phyloP scores from a whole-genome alignment of 2,329 filamentous ascomycete species.

The Curvularia verruculosa region DNA sequence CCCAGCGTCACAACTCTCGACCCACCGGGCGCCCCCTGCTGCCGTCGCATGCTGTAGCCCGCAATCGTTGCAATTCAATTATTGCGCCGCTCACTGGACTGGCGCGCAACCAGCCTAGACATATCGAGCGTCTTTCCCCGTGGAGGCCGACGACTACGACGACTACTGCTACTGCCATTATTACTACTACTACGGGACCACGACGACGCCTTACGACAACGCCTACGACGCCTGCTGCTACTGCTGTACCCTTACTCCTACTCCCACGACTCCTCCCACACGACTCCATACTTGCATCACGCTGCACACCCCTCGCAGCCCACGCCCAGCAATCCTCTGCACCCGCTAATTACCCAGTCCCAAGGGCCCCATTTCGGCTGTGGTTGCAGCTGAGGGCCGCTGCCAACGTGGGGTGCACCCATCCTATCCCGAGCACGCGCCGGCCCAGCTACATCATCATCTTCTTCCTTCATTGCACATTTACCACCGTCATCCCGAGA shows the following conservation, averaged over 20 bases:
- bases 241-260: background rate
- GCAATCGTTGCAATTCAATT: constrained; percentile 27
- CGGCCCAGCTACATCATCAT: constrained; percentile 45
- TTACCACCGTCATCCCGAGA: constrained; percentile 24
- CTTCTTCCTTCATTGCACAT: constrained; percentile 45
- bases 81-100: constrained; percentile 33
- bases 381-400: constrained; percentile 29
- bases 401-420: constrained; percentile 35
- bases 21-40: constrained; percentile 32
- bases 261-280: background rate
- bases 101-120: constrained; percentile 13
- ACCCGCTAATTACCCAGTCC: constrained; percentile 9
- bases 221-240: background rate
- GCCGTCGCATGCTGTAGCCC: constrained; percentile 31
- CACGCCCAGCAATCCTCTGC: constrained; percentile 1
- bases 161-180: constrained; percentile 14
- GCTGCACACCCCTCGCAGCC: background rate
- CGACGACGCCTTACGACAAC: background rate
- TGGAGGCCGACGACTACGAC: constrained; percentile 15
- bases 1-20: constrained; percentile 25
- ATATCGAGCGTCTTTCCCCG: constrained; percentile 24
- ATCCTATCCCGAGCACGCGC: constrained; percentile 39
- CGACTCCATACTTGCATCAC: background rate
- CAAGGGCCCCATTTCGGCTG: constrained; percentile 22
- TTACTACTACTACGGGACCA: constrained; percentile 5